phyloP scores from a whole-genome alignment of 2,329 filamentous ascomycete species.

The Gyromitra esculenta region DNA sequence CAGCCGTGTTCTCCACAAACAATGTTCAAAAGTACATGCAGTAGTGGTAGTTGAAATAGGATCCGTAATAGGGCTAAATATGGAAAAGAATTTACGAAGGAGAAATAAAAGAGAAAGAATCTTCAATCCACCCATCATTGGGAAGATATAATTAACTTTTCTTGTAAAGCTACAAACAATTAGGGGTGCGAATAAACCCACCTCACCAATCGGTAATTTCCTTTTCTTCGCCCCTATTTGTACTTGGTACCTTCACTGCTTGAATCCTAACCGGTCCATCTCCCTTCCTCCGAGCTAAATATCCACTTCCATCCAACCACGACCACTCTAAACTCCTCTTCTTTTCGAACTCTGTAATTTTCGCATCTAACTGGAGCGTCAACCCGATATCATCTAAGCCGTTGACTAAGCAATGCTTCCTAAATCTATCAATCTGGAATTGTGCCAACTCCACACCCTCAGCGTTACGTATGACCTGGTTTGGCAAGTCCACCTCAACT shows the following conservation, averaged over 20 bases:
- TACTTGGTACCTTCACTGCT: constrained; percentile 62
- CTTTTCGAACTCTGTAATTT: constrained; percentile 84
- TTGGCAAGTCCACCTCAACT: constrained; percentile 87
- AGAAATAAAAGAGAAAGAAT: not conserved
- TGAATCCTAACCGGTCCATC: constrained; percentile 68
- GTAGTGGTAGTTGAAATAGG: no score
- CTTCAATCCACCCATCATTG: not conserved
- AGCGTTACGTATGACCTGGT: constrained; percentile 81
- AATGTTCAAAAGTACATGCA: not conserved
- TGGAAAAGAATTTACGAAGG: not conserved
- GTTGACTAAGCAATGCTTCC: constrained; percentile 92
- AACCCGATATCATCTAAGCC: constrained; percentile 95
- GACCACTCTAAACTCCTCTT: constrained; percentile 81
- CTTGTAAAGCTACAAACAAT: not conserved
- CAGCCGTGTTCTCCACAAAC: not conserved
- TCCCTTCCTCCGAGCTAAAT: constrained; percentile 69
- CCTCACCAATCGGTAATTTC: constrained; percentile 55
- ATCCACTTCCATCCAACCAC: constrained; percentile 89
- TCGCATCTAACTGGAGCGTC: constrained; percentile 89
- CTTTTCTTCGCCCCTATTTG: constrained; percentile 53
- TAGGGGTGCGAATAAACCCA: constrained; percentile 33
- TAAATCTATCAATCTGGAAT: constrained; percentile 92
- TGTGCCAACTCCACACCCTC: constrained; percentile 76
- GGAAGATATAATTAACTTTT: not conserved
- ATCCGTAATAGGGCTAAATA: no score